These are phyloP conservation scores for Endotrypanum monterogeii DNA, from an alignment of 208 protist species.

Conservation along the genomic window DNA sequence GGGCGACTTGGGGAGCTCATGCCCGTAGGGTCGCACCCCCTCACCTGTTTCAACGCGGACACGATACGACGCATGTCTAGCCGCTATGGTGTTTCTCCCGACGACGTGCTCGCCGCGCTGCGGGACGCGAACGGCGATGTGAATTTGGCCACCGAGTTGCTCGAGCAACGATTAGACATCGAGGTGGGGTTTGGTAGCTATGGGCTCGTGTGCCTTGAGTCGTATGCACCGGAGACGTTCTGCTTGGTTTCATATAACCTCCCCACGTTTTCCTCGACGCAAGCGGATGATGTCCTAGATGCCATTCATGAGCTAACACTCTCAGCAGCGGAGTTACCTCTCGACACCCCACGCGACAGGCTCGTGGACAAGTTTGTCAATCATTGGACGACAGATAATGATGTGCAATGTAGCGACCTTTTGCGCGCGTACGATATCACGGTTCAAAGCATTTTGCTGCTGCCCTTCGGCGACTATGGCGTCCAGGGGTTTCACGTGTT, in stretches of 20 bases:
- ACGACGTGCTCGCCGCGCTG: constrained; percentile 57
- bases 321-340: constrained; percentile 81
- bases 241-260: constrained; percentile 81
- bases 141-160: constrained; percentile 60
- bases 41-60: constrained; percentile 53
- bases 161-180: constrained; percentile 54
- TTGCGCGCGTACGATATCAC: constrained; percentile 62
- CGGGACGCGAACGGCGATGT: constrained; percentile 58
- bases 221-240: constrained; percentile 86
- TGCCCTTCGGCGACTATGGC: constrained; percentile 85
- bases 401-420: constrained; percentile 47
- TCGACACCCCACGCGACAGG: constrained; percentile 56
- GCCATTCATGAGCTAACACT: constrained; percentile 87
- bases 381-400: constrained; percentile 79
- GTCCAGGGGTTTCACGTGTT: constrained; percentile 84
- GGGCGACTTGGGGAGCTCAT: constrained; percentile 66
- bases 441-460: constrained; percentile 65
- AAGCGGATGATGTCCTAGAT: constrained; percentile 78
- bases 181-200: constrained; percentile 62
- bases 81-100: constrained; percentile 54
- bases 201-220: constrained; percentile 81
- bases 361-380: constrained; percentile 65
- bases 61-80: constrained; percentile 64
- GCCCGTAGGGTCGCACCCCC: constrained; percentile 58
- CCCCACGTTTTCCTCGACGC: constrained; percentile 60